Evolutionary conservation across 2,329 filamentous ascomycete genomes (phyloP).

Genomic region (Aphanoascus verrucosus): DNA sequence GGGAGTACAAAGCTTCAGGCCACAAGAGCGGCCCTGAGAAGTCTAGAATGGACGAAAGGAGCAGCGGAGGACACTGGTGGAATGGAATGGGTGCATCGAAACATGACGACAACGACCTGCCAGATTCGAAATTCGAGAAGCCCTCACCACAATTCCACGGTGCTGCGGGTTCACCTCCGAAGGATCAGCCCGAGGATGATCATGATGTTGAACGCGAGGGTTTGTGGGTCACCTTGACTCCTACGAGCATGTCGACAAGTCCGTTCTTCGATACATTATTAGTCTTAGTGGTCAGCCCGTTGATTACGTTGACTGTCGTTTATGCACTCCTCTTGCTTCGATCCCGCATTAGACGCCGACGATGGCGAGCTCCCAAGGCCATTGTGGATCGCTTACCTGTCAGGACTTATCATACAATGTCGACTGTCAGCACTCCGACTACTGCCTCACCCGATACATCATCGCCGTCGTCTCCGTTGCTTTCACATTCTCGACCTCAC

Average conservation of each 20-base stretch:
- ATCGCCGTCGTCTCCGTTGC: slow-evolving; percentile 68
- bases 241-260: slow-evolving; percentile 73
- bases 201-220: slow-evolving; percentile 54
- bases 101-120: background rate
- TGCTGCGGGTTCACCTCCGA: slow-evolving; percentile 14
- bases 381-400: slow-evolving; percentile 92
- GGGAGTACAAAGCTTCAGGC: slow-evolving; percentile 47
- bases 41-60: slow-evolving; percentile 11
- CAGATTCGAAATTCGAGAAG: background rate
- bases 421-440: slow-evolving; percentile 49
- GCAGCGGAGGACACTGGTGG: slow-evolving; percentile 26
- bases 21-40: slow-evolving; percentile 11
- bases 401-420: slow-evolving; percentile 83
- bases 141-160: slow-evolving; percentile 15
- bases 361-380: slow-evolving; percentile 96
- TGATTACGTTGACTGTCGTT: slow-evolving; percentile 85
- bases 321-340: slow-evolving; percentile 80
- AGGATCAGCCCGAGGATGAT: slow-evolving; percentile 18
- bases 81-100: slow-evolving; percentile 22
- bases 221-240: slow-evolving; percentile 92
- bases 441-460: slow-evolving; percentile 53
- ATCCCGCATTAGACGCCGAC: slow-evolving; percentile 73
- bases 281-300: slow-evolving; percentile 88
- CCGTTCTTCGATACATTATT: slow-evolving; percentile 93
- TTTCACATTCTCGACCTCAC: slow-evolving; percentile 37